Percentiles rank a stretch among this genome's conserved stretches.
Evolutionary conservation across 306 rosid species (phyloP).

Genomic region (Senna tora): DNA sequence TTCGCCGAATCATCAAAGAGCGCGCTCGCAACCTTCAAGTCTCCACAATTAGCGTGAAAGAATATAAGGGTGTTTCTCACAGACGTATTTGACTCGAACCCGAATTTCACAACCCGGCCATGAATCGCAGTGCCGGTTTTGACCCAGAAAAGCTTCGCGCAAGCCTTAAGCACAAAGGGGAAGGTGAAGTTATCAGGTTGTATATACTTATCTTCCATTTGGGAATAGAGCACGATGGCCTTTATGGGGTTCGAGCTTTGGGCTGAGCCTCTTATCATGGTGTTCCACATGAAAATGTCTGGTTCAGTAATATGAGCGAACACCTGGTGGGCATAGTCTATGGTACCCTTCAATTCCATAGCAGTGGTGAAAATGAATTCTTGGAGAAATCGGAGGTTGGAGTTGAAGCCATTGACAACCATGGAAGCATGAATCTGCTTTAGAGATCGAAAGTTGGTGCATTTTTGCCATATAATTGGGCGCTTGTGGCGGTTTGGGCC

Average conservation of each 20-base stretch:
- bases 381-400: conserved; percentile 52
- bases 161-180: conserved; percentile 77
- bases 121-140: conserved; percentile 65
- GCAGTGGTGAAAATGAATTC: conserved; percentile 59
- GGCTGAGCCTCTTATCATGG: conserved; percentile 75
- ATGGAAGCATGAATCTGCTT: conserved; percentile 71
- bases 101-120: conserved; percentile 61
- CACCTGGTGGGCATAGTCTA: conserved; percentile 62
- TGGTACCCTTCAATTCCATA: conserved; percentile 48
- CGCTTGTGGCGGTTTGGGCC: conserved; percentile 44
- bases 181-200: conserved; percentile 69
- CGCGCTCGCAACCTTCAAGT: conserved; percentile 58
- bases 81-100: conserved; percentile 61
- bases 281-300: conserved; percentile 76
- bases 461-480: conserved; percentile 51
- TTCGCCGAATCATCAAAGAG: conserved; percentile 64
- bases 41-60: conserved; percentile 82
- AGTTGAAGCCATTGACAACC: conserved; percentile 64
- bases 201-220: conserved; percentile 49
- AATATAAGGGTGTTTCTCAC: conserved; percentile 69
- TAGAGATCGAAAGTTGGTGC: conserved; percentile 56
- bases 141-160: conserved; percentile 78
- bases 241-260: conserved; percentile 61
- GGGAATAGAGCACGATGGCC: conserved; percentile 54
- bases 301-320: conserved; percentile 69